Conservation (phyloP, 2,329 filamentous ascomycete species). For the Cryphonectria radicalis region DNA sequence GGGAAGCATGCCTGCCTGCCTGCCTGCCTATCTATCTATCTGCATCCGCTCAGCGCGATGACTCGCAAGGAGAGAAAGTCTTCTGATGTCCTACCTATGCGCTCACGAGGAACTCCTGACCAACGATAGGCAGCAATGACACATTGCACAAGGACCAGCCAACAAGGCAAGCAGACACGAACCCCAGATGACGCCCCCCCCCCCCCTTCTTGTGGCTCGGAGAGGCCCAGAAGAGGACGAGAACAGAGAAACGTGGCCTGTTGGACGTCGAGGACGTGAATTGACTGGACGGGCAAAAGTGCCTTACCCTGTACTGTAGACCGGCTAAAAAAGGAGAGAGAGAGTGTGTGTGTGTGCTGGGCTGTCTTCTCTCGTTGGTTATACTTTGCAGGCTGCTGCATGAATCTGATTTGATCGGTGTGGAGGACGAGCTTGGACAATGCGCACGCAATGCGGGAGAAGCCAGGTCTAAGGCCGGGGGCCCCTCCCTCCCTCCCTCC, state of each 20-base stretch:
- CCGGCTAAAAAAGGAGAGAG: not conserved
- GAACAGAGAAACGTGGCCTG: not conserved
- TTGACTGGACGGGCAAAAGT: not conserved
- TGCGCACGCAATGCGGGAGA: not conserved
- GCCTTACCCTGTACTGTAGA: not conserved
- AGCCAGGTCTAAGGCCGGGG: not conserved
- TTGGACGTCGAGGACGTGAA: not conserved
- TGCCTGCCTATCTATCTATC: not conserved
- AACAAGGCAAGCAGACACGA: not conserved
- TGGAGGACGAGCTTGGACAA: not conserved
- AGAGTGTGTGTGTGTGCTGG: not conserved
- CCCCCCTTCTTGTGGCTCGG: not conserved
- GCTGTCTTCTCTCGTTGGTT: not conserved
- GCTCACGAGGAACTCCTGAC: not conserved
- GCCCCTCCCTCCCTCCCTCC: no score
- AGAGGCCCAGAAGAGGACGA: not conserved
- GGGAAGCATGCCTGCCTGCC: not conserved
- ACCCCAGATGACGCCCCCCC: not conserved
- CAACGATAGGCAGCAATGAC: slow-evolving; percentile 14
- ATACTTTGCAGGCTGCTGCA: not conserved
- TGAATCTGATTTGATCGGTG: not conserved
- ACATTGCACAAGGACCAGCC: not conserved
- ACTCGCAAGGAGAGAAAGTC: not conserved
- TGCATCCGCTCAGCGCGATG: not conserved
- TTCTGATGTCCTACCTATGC: slow-evolving; percentile 14